These are phyloP conservation scores for Capronia americana DNA, from an alignment of 2,329 filamentous ascomycete genomes.

Conservation along the genomic window DNA sequence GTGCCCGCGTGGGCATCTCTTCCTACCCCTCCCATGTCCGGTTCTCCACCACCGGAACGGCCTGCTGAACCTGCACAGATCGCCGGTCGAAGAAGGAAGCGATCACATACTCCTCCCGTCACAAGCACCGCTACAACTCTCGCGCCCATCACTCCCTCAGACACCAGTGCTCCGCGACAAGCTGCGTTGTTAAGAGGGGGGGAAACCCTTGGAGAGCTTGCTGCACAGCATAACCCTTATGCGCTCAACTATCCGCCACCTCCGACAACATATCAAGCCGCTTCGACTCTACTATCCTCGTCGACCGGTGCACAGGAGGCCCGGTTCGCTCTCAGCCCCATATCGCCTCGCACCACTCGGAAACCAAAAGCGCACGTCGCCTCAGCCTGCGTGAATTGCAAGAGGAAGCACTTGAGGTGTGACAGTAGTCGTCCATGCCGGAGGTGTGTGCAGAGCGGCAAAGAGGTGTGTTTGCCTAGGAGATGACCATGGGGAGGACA, in stretches of 20 bases:
- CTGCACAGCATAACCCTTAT: constrained; percentile 27
- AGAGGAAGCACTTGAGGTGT: constrained; percentile 56
- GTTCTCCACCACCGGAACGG: constrained; percentile 48
- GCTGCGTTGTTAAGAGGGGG: constrained; percentile 29
- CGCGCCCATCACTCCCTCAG: constrained; percentile 28
- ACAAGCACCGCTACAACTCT: constrained; percentile 33
- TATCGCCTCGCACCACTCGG: constrained; percentile 49
- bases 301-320: constrained; percentile 32
- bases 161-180: constrained; percentile 34
- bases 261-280: constrained; percentile 28
- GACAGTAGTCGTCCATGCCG: constrained; percentile 54
- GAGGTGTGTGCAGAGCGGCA: constrained; percentile 54
- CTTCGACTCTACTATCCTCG: constrained; percentile 21
- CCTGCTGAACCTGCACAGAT: constrained; percentile 48
- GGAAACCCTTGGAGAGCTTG: constrained; percentile 26
- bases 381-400: constrained; percentile 57
- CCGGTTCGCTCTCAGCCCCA: constrained; percentile 35
- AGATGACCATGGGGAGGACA: background rate
- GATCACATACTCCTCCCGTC: constrained; percentile 43
- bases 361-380: constrained; percentile 57
- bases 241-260: constrained; percentile 28
- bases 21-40: constrained; percentile 53
- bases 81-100: constrained; percentile 43
- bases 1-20: constrained; percentile 49
- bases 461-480: constrained; percentile 49